phyloP scores from a whole-genome alignment of 345 rosid species.

The Rhodamnia rubescens region DNA sequence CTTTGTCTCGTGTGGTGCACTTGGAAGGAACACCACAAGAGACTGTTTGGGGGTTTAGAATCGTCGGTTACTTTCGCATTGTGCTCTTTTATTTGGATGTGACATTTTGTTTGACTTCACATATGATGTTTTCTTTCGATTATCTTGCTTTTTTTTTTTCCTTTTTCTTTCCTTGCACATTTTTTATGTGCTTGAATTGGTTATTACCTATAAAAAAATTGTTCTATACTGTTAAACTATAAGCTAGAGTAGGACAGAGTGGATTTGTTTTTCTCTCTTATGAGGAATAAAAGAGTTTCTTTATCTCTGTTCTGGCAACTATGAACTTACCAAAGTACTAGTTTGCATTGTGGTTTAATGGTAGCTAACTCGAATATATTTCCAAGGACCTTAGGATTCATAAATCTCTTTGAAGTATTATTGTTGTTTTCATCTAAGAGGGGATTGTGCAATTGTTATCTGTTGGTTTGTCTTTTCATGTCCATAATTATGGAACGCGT shows the following conservation, averaged over 20 bases:
- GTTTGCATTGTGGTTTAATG: background rate
- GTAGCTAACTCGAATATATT: background rate
- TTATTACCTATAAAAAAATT: background rate
- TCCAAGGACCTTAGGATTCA: background rate
- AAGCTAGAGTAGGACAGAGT: background rate
- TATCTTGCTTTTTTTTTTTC: background rate
- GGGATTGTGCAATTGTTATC: background rate
- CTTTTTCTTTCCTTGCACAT: background rate
- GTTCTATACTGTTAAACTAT: background rate
- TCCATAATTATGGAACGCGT: background rate
- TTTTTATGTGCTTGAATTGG: background rate
- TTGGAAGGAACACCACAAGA: background rate
- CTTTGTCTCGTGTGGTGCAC: background rate
- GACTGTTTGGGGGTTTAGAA: background rate
- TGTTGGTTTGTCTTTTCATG: background rate
- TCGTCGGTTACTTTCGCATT: background rate
- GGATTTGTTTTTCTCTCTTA: background rate
- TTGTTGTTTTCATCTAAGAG: background rate
- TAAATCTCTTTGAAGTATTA: background rate
- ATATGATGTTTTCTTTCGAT: background rate
- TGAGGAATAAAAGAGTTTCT: too few relatives aligned
- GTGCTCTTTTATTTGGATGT: background rate
- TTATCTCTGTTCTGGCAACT: too few relatives aligned
- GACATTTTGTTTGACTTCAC: background rate
- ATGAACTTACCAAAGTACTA: background rate